These are phyloP conservation scores for Dioscorea cayenensis DNA, from an alignment of 116 monocot species.

Conservation along the genomic window DNA sequence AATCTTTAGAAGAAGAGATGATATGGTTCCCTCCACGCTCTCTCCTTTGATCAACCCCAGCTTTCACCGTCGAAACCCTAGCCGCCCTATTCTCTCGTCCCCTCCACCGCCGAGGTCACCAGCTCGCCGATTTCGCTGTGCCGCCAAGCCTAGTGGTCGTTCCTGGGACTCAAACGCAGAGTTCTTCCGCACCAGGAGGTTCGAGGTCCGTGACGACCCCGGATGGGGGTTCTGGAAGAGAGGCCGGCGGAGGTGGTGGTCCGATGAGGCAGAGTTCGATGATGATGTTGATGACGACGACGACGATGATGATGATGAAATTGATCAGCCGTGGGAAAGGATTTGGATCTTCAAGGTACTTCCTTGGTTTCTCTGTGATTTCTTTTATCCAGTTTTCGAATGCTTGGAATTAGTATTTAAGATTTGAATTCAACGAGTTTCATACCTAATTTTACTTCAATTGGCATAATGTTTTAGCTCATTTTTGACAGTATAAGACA, in stretches of 20 bases:
- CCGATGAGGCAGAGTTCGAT: conserved; percentile 19
- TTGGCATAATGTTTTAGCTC: too few species aligned
- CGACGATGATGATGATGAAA: conserved; percentile 42
- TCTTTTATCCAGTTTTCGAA: background rate
- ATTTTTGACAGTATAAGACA: too few species aligned
- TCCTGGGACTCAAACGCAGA: conserved; percentile 57
- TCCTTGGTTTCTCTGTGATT: background rate
- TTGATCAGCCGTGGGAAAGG: conserved; percentile 38
- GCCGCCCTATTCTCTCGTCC: background rate
- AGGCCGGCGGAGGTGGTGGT: conserved; percentile 63
- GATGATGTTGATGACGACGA: conserved; percentile 26
- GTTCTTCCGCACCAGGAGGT: conserved; percentile 35
- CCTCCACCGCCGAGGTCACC: background rate
- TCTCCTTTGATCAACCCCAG: background rate
- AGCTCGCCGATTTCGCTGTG: conserved; percentile 15
- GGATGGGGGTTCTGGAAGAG: conserved; percentile 6
- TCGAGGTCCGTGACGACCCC: conserved; percentile 29
- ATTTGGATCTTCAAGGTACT: conserved; percentile 79
- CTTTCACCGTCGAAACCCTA: conserved; percentile 7
- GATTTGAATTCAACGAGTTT: too few species aligned
- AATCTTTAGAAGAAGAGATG: background rate
- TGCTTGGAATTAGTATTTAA: background rate
- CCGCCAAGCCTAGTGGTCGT: conserved; percentile 15
- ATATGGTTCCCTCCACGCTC: conserved; percentile 27
- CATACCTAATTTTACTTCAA: too few species aligned